A percentile compares a stretch with the other conserved stretches of the same genome.
Evolutionary conservation across 805 yeast genomes (phyloP).

Genomic region (Ogataea thermomethanolica): DNA sequence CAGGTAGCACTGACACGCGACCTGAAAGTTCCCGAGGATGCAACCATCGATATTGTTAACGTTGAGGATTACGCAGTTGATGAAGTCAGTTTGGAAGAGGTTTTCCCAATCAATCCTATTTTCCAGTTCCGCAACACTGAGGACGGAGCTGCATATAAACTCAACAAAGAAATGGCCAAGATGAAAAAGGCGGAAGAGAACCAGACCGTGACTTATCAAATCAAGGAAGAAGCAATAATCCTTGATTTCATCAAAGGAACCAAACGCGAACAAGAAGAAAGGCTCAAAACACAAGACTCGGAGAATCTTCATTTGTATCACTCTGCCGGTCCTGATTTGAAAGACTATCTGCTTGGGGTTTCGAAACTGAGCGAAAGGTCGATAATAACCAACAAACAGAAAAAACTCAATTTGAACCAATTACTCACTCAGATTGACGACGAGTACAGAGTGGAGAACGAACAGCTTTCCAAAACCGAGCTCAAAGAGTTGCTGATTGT

Average conservation of each 20-base stretch:
- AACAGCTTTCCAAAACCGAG: conserved; percentile 36
- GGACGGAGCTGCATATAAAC: conserved; percentile 31
- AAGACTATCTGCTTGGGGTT: conserved; percentile 33
- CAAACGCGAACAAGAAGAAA: conserved; percentile 35
- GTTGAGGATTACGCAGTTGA: conserved; percentile 33
- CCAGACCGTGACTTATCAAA: conserved; percentile 47
- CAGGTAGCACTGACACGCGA: conserved; percentile 57
- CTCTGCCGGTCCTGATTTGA: conserved; percentile 22
- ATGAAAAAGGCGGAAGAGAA: conserved; percentile 13
- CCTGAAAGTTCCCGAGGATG: conserved; percentile 38
- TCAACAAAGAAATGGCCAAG: conserved; percentile 24
- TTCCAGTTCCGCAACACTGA: conserved; percentile 33
- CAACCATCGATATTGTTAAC: conserved; percentile 50
- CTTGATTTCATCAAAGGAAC: conserved; percentile 64
- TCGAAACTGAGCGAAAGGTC: conserved; percentile 33
- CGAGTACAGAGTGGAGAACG: conserved; percentile 20
- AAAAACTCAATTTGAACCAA: conserved; percentile 43
- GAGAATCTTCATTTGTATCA: conserved; percentile 33
- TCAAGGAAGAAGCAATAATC: conserved; percentile 66
- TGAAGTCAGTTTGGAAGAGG: conserved; percentile 22
- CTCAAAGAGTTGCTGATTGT: conserved; percentile 50
- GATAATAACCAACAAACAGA: conserved; percentile 27
- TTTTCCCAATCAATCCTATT: conserved; percentile 36
- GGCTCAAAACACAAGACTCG: conserved; percentile 32
- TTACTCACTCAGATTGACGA: conserved; percentile 40